phyloP scores from a whole-genome alignment of 139 green algal genomes.

The Chlorella sp. region DNA sequence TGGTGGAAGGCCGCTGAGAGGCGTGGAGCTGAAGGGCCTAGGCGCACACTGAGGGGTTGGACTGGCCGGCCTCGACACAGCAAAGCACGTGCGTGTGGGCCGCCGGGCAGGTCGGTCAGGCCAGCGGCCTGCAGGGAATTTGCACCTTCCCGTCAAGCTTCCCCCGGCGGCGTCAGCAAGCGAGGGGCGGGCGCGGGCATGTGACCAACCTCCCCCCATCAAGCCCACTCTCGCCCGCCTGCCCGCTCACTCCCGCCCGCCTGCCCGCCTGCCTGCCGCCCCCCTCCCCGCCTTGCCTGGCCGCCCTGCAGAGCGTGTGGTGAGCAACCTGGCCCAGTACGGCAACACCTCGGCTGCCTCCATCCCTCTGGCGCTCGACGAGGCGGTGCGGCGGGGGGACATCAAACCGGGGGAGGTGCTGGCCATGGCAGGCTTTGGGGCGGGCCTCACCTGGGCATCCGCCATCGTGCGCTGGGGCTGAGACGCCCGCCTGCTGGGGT shows the following conservation, averaged over 20 bases:
- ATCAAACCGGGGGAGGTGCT: slow-evolving; percentile 80
- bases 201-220: no score
- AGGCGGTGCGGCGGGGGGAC: slow-evolving; percentile 84
- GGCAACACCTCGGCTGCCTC: slow-evolving; percentile 97
- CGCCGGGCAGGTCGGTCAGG: background rate
- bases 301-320: slow-evolving; percentile 62
- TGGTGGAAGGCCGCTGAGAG: background rate
- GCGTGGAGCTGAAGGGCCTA: background rate
- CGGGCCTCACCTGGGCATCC: slow-evolving; percentile 92
- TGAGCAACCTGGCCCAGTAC: slow-evolving; percentile 91
- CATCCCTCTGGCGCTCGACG: slow-evolving; percentile 95
- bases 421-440: slow-evolving; percentile 95
- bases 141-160: background rate
- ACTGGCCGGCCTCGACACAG: background rate
- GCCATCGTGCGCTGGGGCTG: slow-evolving; percentile 92
- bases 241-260: no score
- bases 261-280: background rate
- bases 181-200: no score
- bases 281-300: background rate
- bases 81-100: background rate
- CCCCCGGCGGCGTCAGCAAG: no score
- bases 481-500: no score
- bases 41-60: background rate
- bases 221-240: no score
- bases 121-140: background rate